A percentile compares a stretch with the other conserved stretches of the same genome.
Conservation (phyloP, 2,329 filamentous ascomycete species). For the Escovopsis sp. region DNA sequence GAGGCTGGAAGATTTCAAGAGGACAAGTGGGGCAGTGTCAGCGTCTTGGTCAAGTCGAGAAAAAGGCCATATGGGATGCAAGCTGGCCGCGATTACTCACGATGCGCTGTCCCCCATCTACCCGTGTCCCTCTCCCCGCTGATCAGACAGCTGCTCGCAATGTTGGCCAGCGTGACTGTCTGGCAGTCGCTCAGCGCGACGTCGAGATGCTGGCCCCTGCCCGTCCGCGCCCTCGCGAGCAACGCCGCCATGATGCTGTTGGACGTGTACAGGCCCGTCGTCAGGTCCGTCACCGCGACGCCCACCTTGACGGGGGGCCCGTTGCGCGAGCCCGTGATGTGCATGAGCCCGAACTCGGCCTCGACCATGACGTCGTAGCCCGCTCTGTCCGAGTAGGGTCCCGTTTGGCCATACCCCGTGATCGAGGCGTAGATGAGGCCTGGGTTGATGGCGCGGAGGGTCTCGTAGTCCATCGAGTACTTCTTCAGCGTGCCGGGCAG, state of each 20-base stretch:
- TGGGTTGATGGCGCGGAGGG: conserved; percentile 68
- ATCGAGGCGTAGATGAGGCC: conserved; percentile 86
- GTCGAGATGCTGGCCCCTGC: conserved; percentile 83
- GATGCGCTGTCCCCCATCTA: conserved; percentile 92
- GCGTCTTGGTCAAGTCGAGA: neutral
- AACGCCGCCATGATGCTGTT: conserved; percentile 93
- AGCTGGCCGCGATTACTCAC: conserved; percentile 28
- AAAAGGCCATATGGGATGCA: no score
- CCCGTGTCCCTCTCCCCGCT: conserved; percentile 78
- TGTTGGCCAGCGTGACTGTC: conserved; percentile 85
- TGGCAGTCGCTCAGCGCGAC: conserved; percentile 87
- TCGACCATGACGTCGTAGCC: conserved; percentile 99
- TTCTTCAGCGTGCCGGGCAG: conserved; percentile 79
- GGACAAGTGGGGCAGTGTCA: neutral
- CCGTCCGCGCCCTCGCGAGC: conserved; percentile 56
- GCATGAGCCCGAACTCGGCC: conserved; percentile 95
- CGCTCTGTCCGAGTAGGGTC: conserved; percentile 71
- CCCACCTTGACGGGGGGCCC: conserved; percentile 93
- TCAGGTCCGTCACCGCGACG: conserved; percentile 90
- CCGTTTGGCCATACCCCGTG: conserved; percentile 92
- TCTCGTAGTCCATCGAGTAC: conserved; percentile 79
- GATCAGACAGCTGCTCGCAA: conserved; percentile 81
- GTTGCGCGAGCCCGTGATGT: conserved; percentile 81
- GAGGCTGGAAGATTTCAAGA: conserved; percentile 38
- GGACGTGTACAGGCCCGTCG: conserved; percentile 85